Conservation (phyloP, 805 yeast species). For the Candida saitoana region DNA sequence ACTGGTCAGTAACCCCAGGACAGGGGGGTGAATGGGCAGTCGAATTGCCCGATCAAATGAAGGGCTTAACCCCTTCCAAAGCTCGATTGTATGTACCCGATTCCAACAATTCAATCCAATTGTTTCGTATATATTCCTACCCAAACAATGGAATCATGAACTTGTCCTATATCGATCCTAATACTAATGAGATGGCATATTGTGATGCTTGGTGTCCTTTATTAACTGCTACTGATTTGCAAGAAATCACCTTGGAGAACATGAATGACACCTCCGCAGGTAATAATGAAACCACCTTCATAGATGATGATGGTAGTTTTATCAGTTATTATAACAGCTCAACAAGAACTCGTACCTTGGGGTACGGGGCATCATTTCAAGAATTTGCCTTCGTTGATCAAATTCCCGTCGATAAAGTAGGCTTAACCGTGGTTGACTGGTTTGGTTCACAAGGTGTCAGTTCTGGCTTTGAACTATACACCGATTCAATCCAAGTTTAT, state of each 20-base stretch:
- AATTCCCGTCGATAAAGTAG: constrained; percentile 56
- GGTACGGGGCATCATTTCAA: constrained; percentile 53
- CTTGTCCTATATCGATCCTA: constrained; percentile 76
- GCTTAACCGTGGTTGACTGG: constrained; percentile 60
- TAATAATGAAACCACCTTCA: constrained; percentile 25
- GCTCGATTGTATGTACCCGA: constrained; percentile 65
- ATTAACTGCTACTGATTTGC: constrained; percentile 34
- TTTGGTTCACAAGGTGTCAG: constrained; percentile 70
- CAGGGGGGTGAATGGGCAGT: constrained; percentile 66
- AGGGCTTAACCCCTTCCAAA: constrained; percentile 60
- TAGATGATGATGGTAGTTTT: constrained; percentile 31
- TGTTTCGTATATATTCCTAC: constrained; percentile 68
- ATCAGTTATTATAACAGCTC: constrained; percentile 31
- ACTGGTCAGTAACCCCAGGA: constrained; percentile 51
- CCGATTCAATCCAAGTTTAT: constrained; percentile 55
- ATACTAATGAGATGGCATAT: constrained; percentile 46
- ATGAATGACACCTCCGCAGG: constrained; percentile 27
- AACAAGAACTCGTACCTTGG: constrained; percentile 32
- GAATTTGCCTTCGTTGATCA: constrained; percentile 79
- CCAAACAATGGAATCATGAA: constrained; percentile 92
- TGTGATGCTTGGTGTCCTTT: constrained; percentile 94
- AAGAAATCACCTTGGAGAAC: constrained; percentile 21
- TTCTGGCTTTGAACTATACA: constrained; percentile 68
- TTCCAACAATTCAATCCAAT: constrained; percentile 47
- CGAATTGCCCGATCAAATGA: constrained; percentile 47